phyloP scores from a whole-genome alignment of 148 eudicot species.

The Cornus suecica region DNA sequence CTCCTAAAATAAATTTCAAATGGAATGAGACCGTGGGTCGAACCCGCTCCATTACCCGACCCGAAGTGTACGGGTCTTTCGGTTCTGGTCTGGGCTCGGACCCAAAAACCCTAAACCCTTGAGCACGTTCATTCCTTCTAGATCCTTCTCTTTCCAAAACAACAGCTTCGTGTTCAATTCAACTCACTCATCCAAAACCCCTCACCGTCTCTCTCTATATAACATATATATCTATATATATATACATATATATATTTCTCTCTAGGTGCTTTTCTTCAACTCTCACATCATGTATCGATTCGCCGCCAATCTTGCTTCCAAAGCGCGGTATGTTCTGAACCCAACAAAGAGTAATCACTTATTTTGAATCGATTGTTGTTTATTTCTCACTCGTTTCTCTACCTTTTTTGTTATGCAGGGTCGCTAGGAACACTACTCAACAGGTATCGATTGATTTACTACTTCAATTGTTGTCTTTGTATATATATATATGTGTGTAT shows the following conservation, averaged over 20 bases:
- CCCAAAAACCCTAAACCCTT: constrained; percentile 31
- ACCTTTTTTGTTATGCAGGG: constrained; percentile 13
- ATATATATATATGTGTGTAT: background rate
- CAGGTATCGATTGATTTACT: constrained; percentile 19
- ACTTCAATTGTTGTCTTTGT: background rate
- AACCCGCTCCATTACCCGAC: too few species aligned
- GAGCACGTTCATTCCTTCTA: constrained; percentile 8
- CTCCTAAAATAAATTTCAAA: too few species aligned
- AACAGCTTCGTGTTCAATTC: too few species aligned
- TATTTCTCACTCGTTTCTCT: background rate
- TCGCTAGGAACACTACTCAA: constrained; percentile 21
- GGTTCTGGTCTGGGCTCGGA: background rate
- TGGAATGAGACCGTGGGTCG: too few species aligned
- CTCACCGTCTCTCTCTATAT: background rate
- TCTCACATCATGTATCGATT: constrained; percentile 26
- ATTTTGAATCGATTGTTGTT: background rate
- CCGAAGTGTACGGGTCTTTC: constrained; percentile 7
- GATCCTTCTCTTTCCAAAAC: constrained; percentile 14
- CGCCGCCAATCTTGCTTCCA: constrained; percentile 36
- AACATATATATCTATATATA: background rate
- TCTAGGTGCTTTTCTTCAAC: background rate
- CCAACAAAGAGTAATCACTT: background rate
- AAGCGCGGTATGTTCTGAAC: constrained; percentile 20
- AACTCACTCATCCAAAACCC: too few species aligned
- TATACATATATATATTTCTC: background rate